Evolutionary conservation across 306 rosid genomes (phyloP).

Genomic region (Bauhinia variegata): DNA sequence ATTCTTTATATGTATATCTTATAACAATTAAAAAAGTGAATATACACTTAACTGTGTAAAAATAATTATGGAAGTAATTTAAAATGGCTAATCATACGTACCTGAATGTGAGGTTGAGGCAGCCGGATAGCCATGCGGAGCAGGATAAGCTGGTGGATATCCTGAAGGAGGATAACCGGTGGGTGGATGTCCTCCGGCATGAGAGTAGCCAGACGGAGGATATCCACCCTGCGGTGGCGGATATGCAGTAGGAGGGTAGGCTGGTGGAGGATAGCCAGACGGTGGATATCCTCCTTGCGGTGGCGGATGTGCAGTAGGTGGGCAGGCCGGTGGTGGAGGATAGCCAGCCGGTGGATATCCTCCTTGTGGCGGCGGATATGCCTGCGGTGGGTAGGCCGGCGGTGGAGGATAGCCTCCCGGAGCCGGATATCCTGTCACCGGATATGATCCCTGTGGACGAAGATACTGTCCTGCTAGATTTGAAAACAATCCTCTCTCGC

Average conservation of each 20-base stretch:
- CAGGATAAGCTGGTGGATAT: conserved; percentile 39
- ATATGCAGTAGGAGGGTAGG: conserved; percentile 30
- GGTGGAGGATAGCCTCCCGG: conserved; percentile 33
- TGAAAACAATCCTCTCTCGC: conserved; percentile 48
- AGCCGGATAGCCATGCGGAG: conserved; percentile 40
- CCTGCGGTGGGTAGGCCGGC: conserved; percentile 29
- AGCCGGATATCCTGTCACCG: conserved; percentile 40
- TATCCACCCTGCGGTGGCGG: neutral
- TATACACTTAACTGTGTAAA: too few species aligned
- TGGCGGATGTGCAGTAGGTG: neutral
- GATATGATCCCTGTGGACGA: conserved; percentile 46
- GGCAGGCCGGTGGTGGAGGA: conserved; percentile 38
- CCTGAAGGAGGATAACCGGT: conserved; percentile 32
- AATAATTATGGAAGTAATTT: neutral
- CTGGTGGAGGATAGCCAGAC: conserved; percentile 31
- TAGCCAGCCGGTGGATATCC: conserved; percentile 40
- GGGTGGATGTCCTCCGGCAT: conserved; percentile 13
- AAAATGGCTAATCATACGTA: conserved; percentile 14
- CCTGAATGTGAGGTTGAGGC: conserved; percentile 33
- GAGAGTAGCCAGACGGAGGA: conserved; percentile 11
- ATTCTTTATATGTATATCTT: too few species aligned
- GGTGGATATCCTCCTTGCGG: conserved; percentile 31
- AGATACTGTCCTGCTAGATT: conserved; percentile 40
- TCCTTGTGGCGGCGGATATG: too few species aligned
- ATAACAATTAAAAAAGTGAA: too few species aligned